These are phyloP conservation scores for Choricystis sp. DNA, from an alignment of 139 green algal genomes.

Conservation along the genomic window DNA sequence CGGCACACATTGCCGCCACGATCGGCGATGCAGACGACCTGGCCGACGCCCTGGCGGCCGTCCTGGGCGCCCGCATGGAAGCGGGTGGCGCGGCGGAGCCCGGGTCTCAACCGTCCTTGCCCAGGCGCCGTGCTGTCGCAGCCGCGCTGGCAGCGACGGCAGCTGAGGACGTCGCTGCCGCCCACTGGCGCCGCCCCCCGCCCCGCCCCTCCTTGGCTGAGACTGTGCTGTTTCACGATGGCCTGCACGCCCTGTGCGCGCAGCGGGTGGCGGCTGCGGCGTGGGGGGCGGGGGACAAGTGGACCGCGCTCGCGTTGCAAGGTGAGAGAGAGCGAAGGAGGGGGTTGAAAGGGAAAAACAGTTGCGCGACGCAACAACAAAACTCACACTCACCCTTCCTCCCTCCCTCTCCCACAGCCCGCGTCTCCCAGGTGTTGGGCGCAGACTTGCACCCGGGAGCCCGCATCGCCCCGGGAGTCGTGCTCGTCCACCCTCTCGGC, in stretches of 20 bases:
- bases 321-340: constrained; percentile 60
- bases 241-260: background rate
- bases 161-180: constrained; percentile 5
- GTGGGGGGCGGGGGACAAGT: constrained; percentile 15
- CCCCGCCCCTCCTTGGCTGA: background rate
- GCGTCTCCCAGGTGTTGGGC: constrained; percentile 57
- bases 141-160: constrained; percentile 10
- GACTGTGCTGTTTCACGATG: background rate
- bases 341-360: too few relatives aligned
- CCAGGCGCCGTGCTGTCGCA: constrained; percentile 11
- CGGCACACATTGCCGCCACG: constrained; percentile 35
- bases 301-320: constrained; percentile 53
- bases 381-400: constrained; percentile 66
- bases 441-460: constrained; percentile 87
- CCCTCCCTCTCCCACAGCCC: constrained; percentile 53
- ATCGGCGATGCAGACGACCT: constrained; percentile 38
- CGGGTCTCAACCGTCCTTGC: background rate
- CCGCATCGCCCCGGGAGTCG: constrained; percentile 73
- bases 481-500: constrained; percentile 79
- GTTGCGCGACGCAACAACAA: too few relatives aligned
- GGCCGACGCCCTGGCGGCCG: constrained; percentile 28
- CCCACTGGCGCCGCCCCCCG: background rate
- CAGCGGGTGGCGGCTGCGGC: background rate
- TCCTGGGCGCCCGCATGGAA: constrained; percentile 37
- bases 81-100: constrained; percentile 4